Base-by-base conservation (phyloP, 2,329 filamentous ascomycete species). In the Massarina eburnea region DNA sequence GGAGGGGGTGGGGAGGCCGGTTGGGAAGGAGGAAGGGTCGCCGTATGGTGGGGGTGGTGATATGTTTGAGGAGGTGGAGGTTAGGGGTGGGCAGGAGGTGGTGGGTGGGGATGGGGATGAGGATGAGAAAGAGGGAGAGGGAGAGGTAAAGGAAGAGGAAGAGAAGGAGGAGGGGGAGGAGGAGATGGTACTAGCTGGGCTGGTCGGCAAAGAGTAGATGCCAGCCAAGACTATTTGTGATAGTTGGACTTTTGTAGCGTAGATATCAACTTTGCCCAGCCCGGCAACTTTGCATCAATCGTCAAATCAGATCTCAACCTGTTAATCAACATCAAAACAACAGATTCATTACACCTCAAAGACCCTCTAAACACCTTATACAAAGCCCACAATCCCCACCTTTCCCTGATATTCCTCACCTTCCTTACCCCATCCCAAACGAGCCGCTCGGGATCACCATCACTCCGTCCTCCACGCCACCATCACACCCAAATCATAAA, bases 391-490 rank as follows among this genome's bases (percentile, higher is more conserved):
- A n/a, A n/a, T n/a, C n/a, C n/a, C n/a, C n/a, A n/a, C n/a, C n/a
- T n/a, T n/a, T n/a, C n/a, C n/a, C n/a, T n/a, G n/a, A n/a, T n/a
- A n/a, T n/a, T n/a, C n/a, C n/a, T n/a, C n/a, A n/a, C n/a, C n/a
- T n/a, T n/a, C n/a, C n/a, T n/a, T n/a, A n/a, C n/a, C n/a, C n/a
- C n/a, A n/a, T n/a, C n/a, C n/a, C n/a, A n/a, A n/a, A n/a, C n/a
- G n/a, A n/a, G n/a, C n/a, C n/a, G n/a, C n/a, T n/a, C n/a, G n/a
- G n/a, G n/a, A n/a, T n/a, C 20, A 39, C 21, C n/a, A 26, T 19
- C 20, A 5, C 33, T 61, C 52, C 10, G 58, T 61, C 33, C 45
- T 51, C 60, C 60, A 64, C 19, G 45, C 45, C 8, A 58, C 57
- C 29, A 43, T 43, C 8, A 61, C 46, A 8, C 58, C 53, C 17